Base-by-base conservation (phyloP, 768 basidiomycete genomes). In the Mycena vitilis region DNA sequence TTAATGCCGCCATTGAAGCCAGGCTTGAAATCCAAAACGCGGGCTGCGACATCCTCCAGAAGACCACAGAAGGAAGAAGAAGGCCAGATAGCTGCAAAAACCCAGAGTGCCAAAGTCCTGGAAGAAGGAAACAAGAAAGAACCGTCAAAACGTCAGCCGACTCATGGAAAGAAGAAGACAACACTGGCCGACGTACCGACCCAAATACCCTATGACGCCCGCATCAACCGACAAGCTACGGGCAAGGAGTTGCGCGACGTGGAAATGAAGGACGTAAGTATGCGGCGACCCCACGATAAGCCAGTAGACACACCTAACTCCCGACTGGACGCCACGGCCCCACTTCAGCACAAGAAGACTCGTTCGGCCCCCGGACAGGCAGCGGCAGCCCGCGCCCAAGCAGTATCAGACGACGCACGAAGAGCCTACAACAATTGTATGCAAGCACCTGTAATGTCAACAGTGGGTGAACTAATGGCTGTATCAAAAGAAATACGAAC, bases 401-500 rank as follows among this genome's bases (percentile, higher is more conserved):
- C 15, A 18, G 15, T 47, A n/a, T 47, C 58, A 6, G 58, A 48
- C 2, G n/a, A 37, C 1, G 47, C 42, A 12, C 58, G 45, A 16
- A 30, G 30, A 8, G 47, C n/a, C 1, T 49, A 37, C 2, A 6
- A 60, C 1, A 15, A 11, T 1, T 60, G 58, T 34, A 60, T 60
- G 58, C 22, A 15, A 2, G 47, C 47, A 0, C 20, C n/a, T 0
- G 45, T 60, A 2, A 22, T 5, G 12, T 20, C 58, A 6, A 60
- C 58, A 1, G 45, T 60, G 0, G 58, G 58, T 9, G 45, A 47
- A 4, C n/a, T 60, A n/a, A 15, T 20, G 18, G 45, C 11, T 0
- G 37, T 60, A 2, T 60, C 58, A 15, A 60, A 60, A 23, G 58
- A 60, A 36, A 22, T 60, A 22, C 44, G 58, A 7, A 38, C 58